Conservation (phyloP, 2,329 filamentous ascomycete genomes). For the Neofusicoccum sp. region DNA sequence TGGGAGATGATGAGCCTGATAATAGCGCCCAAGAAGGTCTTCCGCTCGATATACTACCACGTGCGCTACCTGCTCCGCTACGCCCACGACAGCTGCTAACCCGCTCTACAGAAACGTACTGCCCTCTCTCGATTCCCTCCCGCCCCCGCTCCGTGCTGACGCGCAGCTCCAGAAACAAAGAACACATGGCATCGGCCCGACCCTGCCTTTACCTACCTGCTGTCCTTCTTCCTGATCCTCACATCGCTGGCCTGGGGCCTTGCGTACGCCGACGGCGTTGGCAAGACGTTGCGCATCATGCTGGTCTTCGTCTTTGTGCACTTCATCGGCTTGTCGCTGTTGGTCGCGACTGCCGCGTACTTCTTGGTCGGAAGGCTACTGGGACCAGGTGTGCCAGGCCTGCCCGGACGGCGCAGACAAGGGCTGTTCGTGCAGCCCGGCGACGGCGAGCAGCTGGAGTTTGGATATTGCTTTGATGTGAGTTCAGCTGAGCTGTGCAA, state of each 20-base stretch:
- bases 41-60: slow-evolving; percentile 69
- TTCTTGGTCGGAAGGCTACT: slow-evolving; percentile 63
- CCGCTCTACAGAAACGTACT: slow-evolving; percentile 39
- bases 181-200: slow-evolving; percentile 69
- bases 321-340: slow-evolving; percentile 60
- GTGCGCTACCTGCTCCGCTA: slow-evolving; percentile 36
- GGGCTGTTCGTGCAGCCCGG: slow-evolving; percentile 59
- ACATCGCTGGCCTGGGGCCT: slow-evolving; percentile 60
- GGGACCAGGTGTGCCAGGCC: slow-evolving; percentile 54
- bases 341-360: slow-evolving; percentile 62
- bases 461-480: slow-evolving; percentile 71
- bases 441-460: slow-evolving; percentile 61
- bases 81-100: slow-evolving; percentile 14
- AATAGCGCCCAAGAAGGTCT: slow-evolving; percentile 69
- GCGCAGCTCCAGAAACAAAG: slow-evolving; percentile 56
- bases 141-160: slow-evolving; percentile 15
- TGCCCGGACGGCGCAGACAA: slow-evolving; percentile 52
- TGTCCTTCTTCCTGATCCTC: slow-evolving; percentile 61
- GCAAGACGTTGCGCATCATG: slow-evolving; percentile 44
- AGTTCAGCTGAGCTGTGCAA: slow-evolving; percentile 23
- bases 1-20: slow-evolving; percentile 71
- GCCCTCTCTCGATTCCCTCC: not conserved
- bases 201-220: slow-evolving; percentile 67
- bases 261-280: slow-evolving; percentile 48
- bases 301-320: slow-evolving; percentile 55